A percentile compares a stretch with the other conserved stretches of the same genome.
Evolutionary conservation across 1,139 yeast species (phyloP).

Genomic region (Meyerozyma athensensis): DNA sequence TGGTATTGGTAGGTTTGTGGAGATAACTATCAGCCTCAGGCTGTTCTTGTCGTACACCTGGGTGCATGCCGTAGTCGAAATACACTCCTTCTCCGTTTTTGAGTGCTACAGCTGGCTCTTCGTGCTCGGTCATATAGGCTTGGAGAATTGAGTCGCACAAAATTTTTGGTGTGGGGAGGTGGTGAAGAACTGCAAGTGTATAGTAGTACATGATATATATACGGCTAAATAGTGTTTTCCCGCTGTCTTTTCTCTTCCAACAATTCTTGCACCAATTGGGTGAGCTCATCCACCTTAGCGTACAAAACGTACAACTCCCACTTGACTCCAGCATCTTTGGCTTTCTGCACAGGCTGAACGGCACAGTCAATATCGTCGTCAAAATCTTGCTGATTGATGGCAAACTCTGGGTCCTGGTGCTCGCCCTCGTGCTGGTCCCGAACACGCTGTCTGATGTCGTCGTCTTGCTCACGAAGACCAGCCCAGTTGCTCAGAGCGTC

Average conservation of each 20-base stretch:
- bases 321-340: constrained; percentile 52
- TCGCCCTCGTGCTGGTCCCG: constrained; percentile 60
- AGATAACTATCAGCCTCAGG: constrained; percentile 5
- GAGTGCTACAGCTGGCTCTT: constrained; percentile 9
- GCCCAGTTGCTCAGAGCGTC: constrained; percentile 33
- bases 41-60: constrained; percentile 1
- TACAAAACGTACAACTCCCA: constrained; percentile 64
- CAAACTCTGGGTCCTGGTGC: constrained; percentile 65
- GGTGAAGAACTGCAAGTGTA: background rate
- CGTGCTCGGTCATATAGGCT: constrained; percentile 1
- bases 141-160: constrained; percentile 2
- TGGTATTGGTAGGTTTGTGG: constrained; percentile 5
- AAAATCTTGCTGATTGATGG: constrained; percentile 47
- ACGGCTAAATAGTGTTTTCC: background rate
- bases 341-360: constrained; percentile 55
- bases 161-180: constrained; percentile 4
- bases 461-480: constrained; percentile 36
- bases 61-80: constrained; percentile 42
- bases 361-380: constrained; percentile 38
- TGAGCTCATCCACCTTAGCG: constrained; percentile 43
- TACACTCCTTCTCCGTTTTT: constrained; percentile 54
- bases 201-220: too few species aligned
- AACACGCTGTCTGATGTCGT: constrained; percentile 35
- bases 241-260: constrained; percentile 37
- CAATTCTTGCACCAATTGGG: constrained; percentile 36